phyloP scores from a whole-genome alignment of 2,329 filamentous ascomycete genomes.

The Aspergillus felis region DNA sequence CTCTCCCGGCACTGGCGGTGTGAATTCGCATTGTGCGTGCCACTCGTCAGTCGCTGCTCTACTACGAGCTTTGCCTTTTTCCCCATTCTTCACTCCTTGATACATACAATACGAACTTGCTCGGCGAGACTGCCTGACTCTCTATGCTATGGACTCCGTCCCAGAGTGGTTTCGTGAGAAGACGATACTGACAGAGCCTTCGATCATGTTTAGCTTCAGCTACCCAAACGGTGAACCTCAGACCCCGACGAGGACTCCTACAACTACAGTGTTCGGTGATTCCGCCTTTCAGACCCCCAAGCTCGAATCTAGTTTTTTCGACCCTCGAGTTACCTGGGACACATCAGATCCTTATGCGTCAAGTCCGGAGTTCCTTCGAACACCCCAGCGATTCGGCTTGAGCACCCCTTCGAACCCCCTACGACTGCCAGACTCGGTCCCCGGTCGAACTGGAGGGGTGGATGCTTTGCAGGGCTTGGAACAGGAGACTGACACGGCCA shows the following conservation, averaged over 20 bases:
- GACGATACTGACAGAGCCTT: conserved; percentile 32
- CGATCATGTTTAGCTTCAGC: conserved; percentile 41
- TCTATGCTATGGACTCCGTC: conserved; percentile 4
- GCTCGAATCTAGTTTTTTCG: conserved; percentile 46
- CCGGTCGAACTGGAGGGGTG: conserved; percentile 10
- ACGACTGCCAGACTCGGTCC: conserved; percentile 11
- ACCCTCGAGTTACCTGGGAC: conserved; percentile 45
- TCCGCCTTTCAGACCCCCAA: conserved; percentile 43
- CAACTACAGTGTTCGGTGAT: conserved; percentile 35
- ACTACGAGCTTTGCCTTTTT: not conserved
- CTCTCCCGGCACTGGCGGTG: not conserved
- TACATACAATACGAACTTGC: not conserved
- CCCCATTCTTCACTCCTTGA: conserved; percentile 1
- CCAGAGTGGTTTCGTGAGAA: conserved; percentile 9
- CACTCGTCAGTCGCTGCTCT: not conserved
- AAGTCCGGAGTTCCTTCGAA: conserved; percentile 44
- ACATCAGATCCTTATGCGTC: conserved; percentile 45
- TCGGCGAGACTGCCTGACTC: conserved; percentile 6
- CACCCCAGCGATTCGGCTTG: conserved; percentile 38
- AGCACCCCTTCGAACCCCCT: conserved; percentile 29
- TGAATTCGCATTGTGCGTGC: not conserved
- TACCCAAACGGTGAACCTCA: conserved; percentile 45
- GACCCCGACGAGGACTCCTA: conserved; percentile 45
- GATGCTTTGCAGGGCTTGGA: conserved; percentile 19
- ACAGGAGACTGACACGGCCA: conserved; percentile 33